Evolutionary conservation across 805 yeast genomes (phyloP).

Genomic region (Pichia insulana): DNA sequence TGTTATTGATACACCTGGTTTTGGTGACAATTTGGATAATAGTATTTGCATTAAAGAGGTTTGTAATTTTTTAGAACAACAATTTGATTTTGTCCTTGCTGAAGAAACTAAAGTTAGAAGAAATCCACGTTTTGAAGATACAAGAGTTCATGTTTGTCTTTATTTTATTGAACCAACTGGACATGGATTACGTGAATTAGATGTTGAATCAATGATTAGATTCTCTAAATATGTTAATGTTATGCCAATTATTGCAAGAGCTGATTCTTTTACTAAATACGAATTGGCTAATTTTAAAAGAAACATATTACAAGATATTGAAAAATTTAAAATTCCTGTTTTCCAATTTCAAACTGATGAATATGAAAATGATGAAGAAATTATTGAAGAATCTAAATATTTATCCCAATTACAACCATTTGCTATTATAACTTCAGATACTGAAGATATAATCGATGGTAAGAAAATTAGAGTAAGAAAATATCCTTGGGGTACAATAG

Average conservation of each 20-base stretch:
- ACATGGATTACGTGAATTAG: conserved; percentile 70
- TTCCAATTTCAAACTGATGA: conserved; percentile 67
- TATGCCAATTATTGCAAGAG: conserved; percentile 60
- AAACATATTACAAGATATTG: conserved; percentile 53
- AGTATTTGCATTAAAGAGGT: conserved; percentile 60
- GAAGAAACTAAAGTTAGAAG: conserved; percentile 84
- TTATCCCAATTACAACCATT: conserved; percentile 65
- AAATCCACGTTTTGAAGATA: conserved; percentile 73
- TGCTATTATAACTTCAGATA: conserved; percentile 61
- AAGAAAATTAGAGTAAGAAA: conserved; percentile 46
- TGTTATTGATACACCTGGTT: conserved; percentile 53
- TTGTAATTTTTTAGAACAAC: conserved; percentile 60
- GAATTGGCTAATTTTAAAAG: conserved; percentile 55
- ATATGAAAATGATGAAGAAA: conserved; percentile 53
- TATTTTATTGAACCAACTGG: conserved; percentile 71
- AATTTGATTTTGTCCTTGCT: conserved; percentile 67
- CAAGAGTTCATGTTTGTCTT: conserved; percentile 65
- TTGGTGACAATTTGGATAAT: conserved; percentile 52
- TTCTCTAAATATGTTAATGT: conserved; percentile 67
- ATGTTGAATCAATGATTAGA: conserved; percentile 61
- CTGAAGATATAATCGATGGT: conserved; percentile 43
- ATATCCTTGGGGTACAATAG: conserved; percentile 71
- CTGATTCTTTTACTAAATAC: conserved; percentile 58
- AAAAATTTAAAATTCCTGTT: conserved; percentile 60
- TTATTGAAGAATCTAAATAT: conserved; percentile 58